A percentile compares a stretch with the other conserved stretches of the same genome.
Evolutionary conservation across 352 stramenopile genomes (phyloP).

Genomic region (Globisporangium irregulare): DNA sequence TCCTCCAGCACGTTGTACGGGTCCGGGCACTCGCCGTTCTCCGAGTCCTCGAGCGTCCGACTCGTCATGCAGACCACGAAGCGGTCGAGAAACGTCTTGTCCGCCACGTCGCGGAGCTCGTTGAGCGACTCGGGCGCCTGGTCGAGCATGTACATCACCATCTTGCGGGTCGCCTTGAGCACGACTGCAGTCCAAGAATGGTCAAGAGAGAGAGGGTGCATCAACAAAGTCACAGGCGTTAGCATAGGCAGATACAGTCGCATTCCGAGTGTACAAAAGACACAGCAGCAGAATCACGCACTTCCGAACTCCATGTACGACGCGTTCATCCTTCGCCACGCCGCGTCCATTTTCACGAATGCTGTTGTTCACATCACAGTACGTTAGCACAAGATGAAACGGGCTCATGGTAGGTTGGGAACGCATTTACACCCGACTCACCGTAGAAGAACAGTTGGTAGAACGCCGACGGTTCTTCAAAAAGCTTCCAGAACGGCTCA

Average conservation of each 20-base stretch:
- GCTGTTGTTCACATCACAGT: slow-evolving; percentile 29
- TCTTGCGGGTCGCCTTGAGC: slow-evolving; percentile 63
- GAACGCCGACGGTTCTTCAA: slow-evolving; percentile 83
- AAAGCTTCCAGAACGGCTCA: slow-evolving; percentile 63
- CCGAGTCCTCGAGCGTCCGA: slow-evolving; percentile 54
- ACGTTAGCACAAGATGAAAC: background rate
- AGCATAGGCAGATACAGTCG: background rate
- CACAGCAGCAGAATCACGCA: slow-evolving; percentile 21
- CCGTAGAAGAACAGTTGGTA: slow-evolving; percentile 75
- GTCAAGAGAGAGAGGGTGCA: slow-evolving; percentile 1
- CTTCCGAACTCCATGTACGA: slow-evolving; percentile 87
- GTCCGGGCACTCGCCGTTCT: slow-evolving; percentile 74
- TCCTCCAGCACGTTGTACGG: slow-evolving; percentile 59
- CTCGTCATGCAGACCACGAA: slow-evolving; percentile 56
- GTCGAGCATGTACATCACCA: slow-evolving; percentile 55
- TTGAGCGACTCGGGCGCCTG: slow-evolving; percentile 49
- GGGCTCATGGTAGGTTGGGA: background rate
- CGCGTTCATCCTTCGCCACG: slow-evolving; percentile 75
- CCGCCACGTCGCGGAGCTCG: slow-evolving; percentile 48
- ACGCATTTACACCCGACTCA: slow-evolving; percentile 10
- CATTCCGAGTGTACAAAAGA: background rate
- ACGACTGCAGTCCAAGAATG: slow-evolving; percentile 41
- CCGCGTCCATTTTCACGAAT: slow-evolving; percentile 82
- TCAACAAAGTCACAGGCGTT: background rate
- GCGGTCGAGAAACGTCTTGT: slow-evolving; percentile 66